Base-by-base conservation (phyloP, 2,329 filamentous ascomycete species). In the Sphaceloma murrayae region DNA sequence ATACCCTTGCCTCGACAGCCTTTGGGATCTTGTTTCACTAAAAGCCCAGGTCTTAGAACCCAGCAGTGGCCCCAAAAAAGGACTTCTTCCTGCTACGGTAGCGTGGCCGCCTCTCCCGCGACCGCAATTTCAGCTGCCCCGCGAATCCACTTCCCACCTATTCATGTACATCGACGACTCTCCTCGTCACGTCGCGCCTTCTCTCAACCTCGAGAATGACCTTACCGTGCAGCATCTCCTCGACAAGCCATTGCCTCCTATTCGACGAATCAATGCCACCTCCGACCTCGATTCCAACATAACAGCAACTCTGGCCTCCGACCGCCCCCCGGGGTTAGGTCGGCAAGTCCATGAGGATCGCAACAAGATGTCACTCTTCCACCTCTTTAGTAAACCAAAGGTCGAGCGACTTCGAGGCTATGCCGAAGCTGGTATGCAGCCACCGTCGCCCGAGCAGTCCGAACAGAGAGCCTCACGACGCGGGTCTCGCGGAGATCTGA, bases 361-460 rank as follows among this genome's bases (percentile, higher is more conserved):
- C 13, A 64, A 62, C n/a, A 69, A 62, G 45, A 66, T 70, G 63
- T 70, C 67, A 21, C 53, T 72, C 8, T 70, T 71, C 58, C 65
- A 59, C 45, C 60, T 72, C 10, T 72, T 72, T 58, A 69, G 64
- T 54, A 60, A 60, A 46, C 67, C 68, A 16, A 71, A 69, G 52
- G 66, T 69, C 19, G 67, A 72, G 51, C 66, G 59, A 52, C 58
- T 62, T 36, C 63, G 64, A 49, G 68, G 67, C 4, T 66, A 69
- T 51, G 62, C 62, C 18, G 67, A 71, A 51, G 54, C 59, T 32
- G 66, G 36, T 7, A 9, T 40, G 22, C 22, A 40, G 10, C 27
- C 24, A 10, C 21, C 36, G 10, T 16, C 36, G 5, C 24, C 29
- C n/a, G 36, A 40, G 36, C 21, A 40, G 21, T 16, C 36, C 21